These are phyloP conservation scores for Ustilago nuda DNA, from an alignment of 1,284 basidiomycete genomes.

Conservation along the genomic window DNA sequence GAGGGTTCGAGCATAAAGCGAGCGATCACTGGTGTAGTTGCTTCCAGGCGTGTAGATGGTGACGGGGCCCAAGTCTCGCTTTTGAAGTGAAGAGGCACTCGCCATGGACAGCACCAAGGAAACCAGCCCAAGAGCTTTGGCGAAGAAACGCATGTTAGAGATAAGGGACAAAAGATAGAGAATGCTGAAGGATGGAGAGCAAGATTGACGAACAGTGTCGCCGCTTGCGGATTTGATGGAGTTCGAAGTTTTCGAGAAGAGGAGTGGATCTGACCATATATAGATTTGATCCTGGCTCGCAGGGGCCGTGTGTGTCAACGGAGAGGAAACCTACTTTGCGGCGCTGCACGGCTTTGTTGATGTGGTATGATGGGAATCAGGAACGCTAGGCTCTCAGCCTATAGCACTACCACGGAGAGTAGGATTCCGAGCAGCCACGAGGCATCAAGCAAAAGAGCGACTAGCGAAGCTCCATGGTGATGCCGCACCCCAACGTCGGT, in stretches of 20 bases:
- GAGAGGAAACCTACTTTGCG: no score
- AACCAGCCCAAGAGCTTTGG: conserved; percentile 12
- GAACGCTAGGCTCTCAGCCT: background rate
- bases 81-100: conserved; percentile 22
- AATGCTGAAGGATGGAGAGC: no score
- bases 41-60: conserved; percentile 40
- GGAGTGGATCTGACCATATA: no score
- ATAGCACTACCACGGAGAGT: background rate
- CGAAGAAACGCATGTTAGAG: conserved; percentile 11
- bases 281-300: no score
- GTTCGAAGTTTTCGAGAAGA: no score
- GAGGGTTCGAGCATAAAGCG: conserved; percentile 38
- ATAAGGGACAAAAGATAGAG: no score
- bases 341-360: no score
- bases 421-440: conserved; percentile 4
- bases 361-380: no score
- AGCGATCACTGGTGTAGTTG: conserved; percentile 34
- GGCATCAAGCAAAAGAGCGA: background rate
- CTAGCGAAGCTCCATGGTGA: background rate
- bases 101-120: conserved; percentile 15
- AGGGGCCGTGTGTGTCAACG: no score
- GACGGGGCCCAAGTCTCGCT: conserved; percentile 37
- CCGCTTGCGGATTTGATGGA: no score
- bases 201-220: no score
- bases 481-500: background rate